Percentiles rank a stretch among this genome's conserved stretches.
phyloP scores from a whole-genome alignment of 2,329 filamentous ascomycete genomes.

The Fusarium agapanthi region DNA sequence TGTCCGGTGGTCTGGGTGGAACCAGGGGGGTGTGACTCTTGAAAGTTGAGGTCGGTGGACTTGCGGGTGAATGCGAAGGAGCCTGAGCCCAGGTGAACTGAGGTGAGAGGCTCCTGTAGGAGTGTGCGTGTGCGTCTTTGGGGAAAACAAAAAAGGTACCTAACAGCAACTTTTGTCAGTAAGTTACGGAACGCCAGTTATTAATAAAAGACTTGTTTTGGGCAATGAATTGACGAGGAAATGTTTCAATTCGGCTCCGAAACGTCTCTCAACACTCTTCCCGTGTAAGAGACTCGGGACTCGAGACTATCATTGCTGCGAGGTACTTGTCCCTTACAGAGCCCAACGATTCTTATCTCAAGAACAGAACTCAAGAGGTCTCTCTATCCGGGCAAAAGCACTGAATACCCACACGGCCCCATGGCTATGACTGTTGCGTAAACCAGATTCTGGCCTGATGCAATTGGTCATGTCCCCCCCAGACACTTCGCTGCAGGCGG shows the following conservation, averaged over 20 bases:
- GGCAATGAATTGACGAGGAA: not conserved
- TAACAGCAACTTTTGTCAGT: constrained; percentile 28
- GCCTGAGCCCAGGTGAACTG: constrained; percentile 10
- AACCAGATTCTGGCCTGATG: constrained; percentile 43
- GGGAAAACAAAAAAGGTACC: constrained; percentile 25
- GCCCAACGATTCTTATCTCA: constrained; percentile 27
- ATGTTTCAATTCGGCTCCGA: constrained; percentile 4
- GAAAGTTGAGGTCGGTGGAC: not conserved
- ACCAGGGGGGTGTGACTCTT: constrained; percentile 21
- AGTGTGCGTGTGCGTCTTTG: constrained; percentile 31
- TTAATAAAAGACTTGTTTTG: constrained; percentile 20
- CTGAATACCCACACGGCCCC: constrained; percentile 13
- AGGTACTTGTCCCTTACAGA: not conserved
- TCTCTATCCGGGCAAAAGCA: not conserved
- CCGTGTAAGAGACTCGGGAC: constrained; percentile 7
- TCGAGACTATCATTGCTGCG: constrained; percentile 2
- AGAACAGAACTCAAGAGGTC: constrained; percentile 3
- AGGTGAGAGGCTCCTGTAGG: constrained; percentile 30
- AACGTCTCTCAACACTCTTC: not conserved
- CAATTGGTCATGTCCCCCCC: constrained; percentile 35
- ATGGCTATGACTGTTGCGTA: constrained; percentile 34
- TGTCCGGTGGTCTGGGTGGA: constrained; percentile 39
- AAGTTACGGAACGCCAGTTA: constrained; percentile 10
- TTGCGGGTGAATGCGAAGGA: constrained; percentile 14
- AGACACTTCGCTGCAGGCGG: constrained; percentile 33